These are phyloP conservation scores for Ophiostoma populinum DNA, from an alignment of 2,329 filamentous ascomycete genomes.

Conservation along the genomic window DNA sequence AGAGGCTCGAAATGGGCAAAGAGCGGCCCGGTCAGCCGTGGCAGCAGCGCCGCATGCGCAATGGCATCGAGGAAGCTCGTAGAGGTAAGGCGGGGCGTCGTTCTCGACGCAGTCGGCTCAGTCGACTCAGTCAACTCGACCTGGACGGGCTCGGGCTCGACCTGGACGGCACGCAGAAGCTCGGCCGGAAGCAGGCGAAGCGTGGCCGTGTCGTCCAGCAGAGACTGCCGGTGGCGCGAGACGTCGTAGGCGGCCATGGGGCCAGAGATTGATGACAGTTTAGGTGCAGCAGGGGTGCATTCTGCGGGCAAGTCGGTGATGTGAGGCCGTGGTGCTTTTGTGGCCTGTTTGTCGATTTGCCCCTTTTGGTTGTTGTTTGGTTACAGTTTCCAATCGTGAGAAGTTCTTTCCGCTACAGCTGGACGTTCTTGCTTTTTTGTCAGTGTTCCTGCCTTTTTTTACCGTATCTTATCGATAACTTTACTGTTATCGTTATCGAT, in stretches of 20 bases:
- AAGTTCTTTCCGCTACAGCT: no score
- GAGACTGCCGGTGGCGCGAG: conserved; percentile 34
- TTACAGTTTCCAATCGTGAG: no score
- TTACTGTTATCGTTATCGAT: neutral
- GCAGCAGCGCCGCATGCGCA: conserved; percentile 49
- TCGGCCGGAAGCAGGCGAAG: conserved; percentile 50
- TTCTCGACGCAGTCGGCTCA: neutral
- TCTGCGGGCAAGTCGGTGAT: no score
- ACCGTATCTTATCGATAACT: conserved; percentile 8
- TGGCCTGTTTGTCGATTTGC: no score
- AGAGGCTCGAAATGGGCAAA: conserved; percentile 58
- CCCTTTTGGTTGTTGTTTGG: no score
- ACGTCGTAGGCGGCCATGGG: conserved; percentile 39
- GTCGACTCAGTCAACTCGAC: neutral
- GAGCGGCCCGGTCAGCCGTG: conserved; percentile 52
- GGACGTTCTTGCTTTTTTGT: no score
- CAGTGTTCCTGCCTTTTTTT: no score
- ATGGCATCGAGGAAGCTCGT: conserved; percentile 51
- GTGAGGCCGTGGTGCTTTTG: no score
- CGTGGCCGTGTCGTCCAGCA: conserved; percentile 35
- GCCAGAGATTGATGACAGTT: no score
- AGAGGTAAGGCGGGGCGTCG: neutral
- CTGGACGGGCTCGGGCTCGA: conserved; percentile 19
- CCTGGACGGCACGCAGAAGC: conserved; percentile 48
- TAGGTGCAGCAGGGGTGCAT: no score